These are phyloP conservation scores for Lipomyces yamadae DNA, from an alignment of 805 yeast species.

Conservation along the genomic window DNA sequence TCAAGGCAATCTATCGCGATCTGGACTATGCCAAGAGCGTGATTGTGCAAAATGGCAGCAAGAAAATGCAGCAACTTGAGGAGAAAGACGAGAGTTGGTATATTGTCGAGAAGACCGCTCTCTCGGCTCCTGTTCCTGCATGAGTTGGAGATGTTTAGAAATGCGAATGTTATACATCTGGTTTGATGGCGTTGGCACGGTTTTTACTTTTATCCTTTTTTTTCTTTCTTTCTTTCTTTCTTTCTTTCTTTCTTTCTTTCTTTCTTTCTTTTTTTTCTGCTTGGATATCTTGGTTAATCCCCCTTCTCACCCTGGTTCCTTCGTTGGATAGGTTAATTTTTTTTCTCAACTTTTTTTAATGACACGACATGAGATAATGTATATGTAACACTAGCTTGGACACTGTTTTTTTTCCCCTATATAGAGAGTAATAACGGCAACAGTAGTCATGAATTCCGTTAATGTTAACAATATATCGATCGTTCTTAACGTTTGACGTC, in stretches of 20 bases:
- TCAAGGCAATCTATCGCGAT: slow-evolving; percentile 66
- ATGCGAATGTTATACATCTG: not conserved
- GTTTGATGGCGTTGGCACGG: too few relatives aligned
- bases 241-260: too few relatives aligned
- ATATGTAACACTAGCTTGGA: not conserved
- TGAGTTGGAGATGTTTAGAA: not conserved
- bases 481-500: too few relatives aligned
- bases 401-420: not conserved
- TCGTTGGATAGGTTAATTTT: not conserved
- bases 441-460: not conserved
- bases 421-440: not conserved
- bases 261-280: not conserved
- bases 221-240: too few relatives aligned
- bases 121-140: not conserved
- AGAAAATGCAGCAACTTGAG: slow-evolving; percentile 4
- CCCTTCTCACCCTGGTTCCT: not conserved
- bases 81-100: slow-evolving; percentile 31
- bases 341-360: not conserved
- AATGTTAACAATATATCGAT: not conserved
- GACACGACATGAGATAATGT: not conserved
- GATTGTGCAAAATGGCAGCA: not conserved
- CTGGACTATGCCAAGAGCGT: slow-evolving; percentile 34
- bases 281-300: not conserved
- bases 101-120: slow-evolving; percentile 20
- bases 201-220: too few relatives aligned